Base-by-base conservation (phyloP, 441 rosid species). In the Jatropha multifida region DNA sequence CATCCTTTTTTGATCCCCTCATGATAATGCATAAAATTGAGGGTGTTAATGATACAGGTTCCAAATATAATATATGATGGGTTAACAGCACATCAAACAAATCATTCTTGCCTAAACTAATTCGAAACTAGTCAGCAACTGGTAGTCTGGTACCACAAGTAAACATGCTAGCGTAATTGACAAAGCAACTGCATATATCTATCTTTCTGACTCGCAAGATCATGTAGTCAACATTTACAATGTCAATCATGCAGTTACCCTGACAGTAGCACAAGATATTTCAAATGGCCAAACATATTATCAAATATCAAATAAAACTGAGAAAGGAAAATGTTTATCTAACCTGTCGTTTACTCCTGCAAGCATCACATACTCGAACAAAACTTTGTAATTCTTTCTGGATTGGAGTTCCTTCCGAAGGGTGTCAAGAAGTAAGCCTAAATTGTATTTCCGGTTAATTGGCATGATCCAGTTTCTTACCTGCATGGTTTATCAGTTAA, bases 381-480 rank as follows among this genome's bases (percentile, higher is more conserved):
- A 81, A 68, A 95, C 98, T 88, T 90, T 95, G 85, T 85, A 90
- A 42, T 89, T 88, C 67, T 85, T 83, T 77, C 78, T 93, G 73
- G 69, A 76, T 65, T 68, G 76, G 75, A 95, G 89, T 79, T 88
- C 97, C 83, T 88, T 89, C 32, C 92, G 81, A 40, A 95, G 94
- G 48, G 94, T 88, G 78, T 85, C 85, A 74, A 93, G 94, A 84
- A 95, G 99, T 85, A 93, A 23, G 27, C 80, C 68, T 73, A 95
- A 59, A 77, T 89, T 89, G 74, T 89, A 89, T 76, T 95, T 95
- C 76, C 96, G 85, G 77, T 91, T 93, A 81, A 93, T 93, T 26
- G 97, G 98, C 99, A 92, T 91, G 32, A 95, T 88, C 97, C 97
- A 95, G 77, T 89, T 93, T 82, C 99, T 88, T 51, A 94, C 92